A percentile compares a stretch with the other conserved stretches of the same genome.
Conservation (phyloP, 2,329 filamentous ascomycete species). For the Macrophomina phaseolina region DNA sequence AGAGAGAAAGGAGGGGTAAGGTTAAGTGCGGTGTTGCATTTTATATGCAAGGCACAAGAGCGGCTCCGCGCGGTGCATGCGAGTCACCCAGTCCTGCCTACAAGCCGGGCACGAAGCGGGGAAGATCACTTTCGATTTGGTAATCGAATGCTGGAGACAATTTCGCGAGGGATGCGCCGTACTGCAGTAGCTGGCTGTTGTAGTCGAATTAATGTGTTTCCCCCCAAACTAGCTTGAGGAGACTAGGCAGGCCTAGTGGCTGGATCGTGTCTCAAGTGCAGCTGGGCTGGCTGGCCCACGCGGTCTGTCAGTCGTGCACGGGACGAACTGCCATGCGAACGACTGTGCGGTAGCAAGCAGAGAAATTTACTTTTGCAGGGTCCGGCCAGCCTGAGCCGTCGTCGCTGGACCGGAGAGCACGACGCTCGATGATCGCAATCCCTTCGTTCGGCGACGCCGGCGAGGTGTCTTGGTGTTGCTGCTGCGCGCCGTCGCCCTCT, state of each 20-base stretch:
- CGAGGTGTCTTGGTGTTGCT: constrained; percentile 7
- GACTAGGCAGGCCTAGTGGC: not conserved
- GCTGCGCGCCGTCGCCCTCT: not conserved
- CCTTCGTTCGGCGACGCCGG: not conserved
- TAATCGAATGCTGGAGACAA: not conserved
- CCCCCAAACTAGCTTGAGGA: not conserved
- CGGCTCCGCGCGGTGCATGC: not conserved
- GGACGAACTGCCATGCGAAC: too few relatives aligned
- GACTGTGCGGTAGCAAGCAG: too few relatives aligned
- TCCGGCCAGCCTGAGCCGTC: too few relatives aligned
- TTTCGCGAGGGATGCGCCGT: not conserved
- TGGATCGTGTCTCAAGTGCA: not conserved
- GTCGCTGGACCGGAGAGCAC: not conserved
- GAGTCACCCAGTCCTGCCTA: not conserved
- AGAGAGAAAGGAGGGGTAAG: not conserved
- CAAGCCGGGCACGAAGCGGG: not conserved
- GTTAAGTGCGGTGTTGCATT: not conserved
- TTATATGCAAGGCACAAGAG: not conserved
- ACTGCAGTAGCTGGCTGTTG: not conserved
- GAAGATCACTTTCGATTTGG: not conserved
- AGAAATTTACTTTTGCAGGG: too few relatives aligned
- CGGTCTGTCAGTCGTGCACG: not conserved
- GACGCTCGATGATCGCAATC: not conserved
- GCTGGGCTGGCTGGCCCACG: not conserved
- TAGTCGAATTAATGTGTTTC: not conserved